Evolutionary conservation across 2,329 filamentous ascomycete genomes (phyloP).

Genomic region (Teratosphaeria destructans): DNA sequence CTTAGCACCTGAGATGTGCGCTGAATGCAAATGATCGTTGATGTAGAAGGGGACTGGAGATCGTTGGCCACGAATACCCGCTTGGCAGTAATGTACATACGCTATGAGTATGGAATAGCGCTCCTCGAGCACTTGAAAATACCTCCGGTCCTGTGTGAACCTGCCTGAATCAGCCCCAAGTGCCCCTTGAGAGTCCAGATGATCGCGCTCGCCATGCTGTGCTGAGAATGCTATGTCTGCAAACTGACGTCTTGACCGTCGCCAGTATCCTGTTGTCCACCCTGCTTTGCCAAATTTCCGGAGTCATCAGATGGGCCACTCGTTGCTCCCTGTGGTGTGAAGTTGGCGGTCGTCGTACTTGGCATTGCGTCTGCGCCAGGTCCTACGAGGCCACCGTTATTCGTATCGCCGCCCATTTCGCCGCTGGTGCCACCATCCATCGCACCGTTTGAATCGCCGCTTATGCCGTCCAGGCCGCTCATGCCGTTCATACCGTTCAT

Average conservation of each 20-base stretch:
- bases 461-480: background rate
- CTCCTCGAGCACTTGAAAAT: background rate
- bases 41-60: too few species aligned
- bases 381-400: background rate
- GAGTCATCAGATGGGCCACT: background rate
- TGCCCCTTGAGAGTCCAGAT: background rate
- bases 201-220: background rate
- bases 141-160: background rate
- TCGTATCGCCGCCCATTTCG: background rate
- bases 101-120: background rate
- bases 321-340: background rate
- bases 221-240: background rate
- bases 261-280: background rate
- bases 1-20: too few species aligned
- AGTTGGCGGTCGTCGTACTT: background rate
- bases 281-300: background rate
- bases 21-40: too few species aligned
- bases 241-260: background rate
- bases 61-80: too few species aligned
- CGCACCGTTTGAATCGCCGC: background rate
- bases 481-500: background rate
- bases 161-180: background rate
- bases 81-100: background rate
- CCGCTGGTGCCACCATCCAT: background rate
- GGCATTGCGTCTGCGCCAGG: background rate